These are phyloP conservation scores for Chenopodium quinoa DNA, from an alignment of 148 eudicot species.

Conservation along the genomic window DNA sequence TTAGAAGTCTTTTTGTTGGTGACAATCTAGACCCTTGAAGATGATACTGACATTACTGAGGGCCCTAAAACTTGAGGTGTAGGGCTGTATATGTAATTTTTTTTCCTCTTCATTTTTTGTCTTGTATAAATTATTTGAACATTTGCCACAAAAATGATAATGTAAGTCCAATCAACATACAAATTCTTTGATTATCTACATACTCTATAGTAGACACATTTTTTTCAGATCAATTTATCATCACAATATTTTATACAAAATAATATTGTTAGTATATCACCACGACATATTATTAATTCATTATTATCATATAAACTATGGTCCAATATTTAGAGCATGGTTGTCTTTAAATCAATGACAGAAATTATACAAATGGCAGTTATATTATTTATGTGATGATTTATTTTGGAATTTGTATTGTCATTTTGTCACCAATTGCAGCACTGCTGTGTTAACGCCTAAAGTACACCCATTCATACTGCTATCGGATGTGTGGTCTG, in stretches of 20 bases:
- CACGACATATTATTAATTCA: neutral
- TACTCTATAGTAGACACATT: neutral
- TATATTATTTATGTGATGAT: neutral
- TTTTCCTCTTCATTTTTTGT: neutral
- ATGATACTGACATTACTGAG: no score
- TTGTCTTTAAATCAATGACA: neutral
- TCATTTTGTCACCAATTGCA: constrained; percentile 1
- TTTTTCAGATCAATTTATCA: neutral
- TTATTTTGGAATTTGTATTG: neutral
- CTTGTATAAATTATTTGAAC: neutral
- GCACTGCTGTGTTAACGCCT: neutral
- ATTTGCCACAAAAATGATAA: neutral
- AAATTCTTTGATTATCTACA: neutral
- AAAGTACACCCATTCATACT: constrained; percentile 4
- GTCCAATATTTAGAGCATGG: neutral
- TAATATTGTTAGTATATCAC: neutral
- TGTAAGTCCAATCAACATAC: neutral
- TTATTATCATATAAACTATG: neutral
- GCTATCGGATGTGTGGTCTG: neutral
- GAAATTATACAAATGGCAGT: neutral
- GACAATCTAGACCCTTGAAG: neutral
- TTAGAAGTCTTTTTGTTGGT: neutral
- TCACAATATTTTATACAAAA: neutral
- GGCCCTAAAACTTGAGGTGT: neutral
- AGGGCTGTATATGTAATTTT: neutral